Conservation (phyloP, 345 rosid species). For the Microthlaspi erraticum region DNA sequence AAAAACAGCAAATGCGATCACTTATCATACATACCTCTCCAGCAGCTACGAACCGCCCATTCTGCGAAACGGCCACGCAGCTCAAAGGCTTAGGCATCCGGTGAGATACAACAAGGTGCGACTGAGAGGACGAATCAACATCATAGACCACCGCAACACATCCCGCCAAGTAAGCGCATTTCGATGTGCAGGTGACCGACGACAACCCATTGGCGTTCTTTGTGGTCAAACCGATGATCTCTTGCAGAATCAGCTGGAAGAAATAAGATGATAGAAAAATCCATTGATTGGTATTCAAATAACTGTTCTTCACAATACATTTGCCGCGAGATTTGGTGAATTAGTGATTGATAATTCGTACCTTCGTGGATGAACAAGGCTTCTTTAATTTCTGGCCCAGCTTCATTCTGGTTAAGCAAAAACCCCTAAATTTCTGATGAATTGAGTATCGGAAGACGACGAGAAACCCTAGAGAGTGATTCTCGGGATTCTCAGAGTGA, state of each 20-base stretch:
- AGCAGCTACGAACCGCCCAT: conserved; percentile 75
- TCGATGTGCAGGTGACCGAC: conserved; percentile 48
- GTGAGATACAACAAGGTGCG: conserved; percentile 68
- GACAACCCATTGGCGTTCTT: conserved; percentile 73
- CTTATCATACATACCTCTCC: conserved; percentile 60
- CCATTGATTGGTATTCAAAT: background rate
- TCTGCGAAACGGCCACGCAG: conserved; percentile 66
- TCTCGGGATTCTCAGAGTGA: conserved; percentile 12
- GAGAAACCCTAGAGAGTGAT: conserved; percentile 41
- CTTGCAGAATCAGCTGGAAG: conserved; percentile 60
- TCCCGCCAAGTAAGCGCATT: conserved; percentile 73
- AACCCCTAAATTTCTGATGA: conserved; percentile 10
- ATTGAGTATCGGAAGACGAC: background rate
- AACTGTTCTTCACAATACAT: background rate
- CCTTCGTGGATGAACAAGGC: conserved; percentile 60
- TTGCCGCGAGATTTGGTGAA: conserved; percentile 24
- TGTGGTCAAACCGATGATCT: conserved; percentile 71
- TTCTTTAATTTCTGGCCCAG: conserved; percentile 54
- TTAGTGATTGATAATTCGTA: conserved; percentile 31
- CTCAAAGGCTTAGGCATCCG: conserved; percentile 65
- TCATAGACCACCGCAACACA: conserved; percentile 74
- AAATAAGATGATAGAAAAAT: background rate
- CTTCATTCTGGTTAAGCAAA: conserved; percentile 48
- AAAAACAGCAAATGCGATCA: conserved; percentile 1
- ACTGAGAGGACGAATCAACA: conserved; percentile 58